Evolutionary conservation across 1,284 basidiomycete genomes (phyloP).

Genomic region (Xerocomus nothofagi): DNA sequence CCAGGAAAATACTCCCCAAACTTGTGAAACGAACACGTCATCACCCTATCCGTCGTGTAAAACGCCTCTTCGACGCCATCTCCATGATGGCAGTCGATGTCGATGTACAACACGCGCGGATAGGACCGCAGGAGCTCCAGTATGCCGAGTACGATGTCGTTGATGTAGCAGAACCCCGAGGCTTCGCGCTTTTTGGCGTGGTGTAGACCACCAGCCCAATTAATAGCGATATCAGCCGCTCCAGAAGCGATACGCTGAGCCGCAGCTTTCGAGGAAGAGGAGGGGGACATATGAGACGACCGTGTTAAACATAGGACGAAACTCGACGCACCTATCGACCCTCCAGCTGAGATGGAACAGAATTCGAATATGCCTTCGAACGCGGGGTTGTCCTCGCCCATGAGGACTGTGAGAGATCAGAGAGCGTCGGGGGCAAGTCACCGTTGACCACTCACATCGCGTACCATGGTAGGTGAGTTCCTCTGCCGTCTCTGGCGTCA

Average conservation of each 20-base stretch:
- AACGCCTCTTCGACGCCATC: conserved; percentile 99
- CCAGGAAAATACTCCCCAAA: conserved; percentile 98
- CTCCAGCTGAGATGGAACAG: conserved; percentile 95
- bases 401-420: conserved; percentile 57
- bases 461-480: conserved; percentile 83
- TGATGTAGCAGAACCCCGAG: conserved; percentile 96
- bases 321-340: conserved; percentile 66
- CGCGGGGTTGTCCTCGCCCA: conserved; percentile 94
- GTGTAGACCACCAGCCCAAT: conserved; percentile 97
- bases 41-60: conserved; percentile 95
- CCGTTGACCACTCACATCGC: conserved; percentile 65
- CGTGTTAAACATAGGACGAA: neutral
- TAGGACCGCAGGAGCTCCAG: conserved; percentile 82
- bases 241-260: conserved; percentile 83
- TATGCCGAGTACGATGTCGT: conserved; percentile 92
- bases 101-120: conserved; percentile 93
- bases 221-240: conserved; percentile 89
- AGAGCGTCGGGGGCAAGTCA: too few species aligned
- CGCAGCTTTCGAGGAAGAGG: conserved; percentile 56
- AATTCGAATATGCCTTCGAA: conserved; percentile 98
- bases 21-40: conserved; percentile 96
- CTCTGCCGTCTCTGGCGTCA: conserved; percentile 86
- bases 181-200: conserved; percentile 98
- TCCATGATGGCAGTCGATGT: conserved; percentile 98
- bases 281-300: too few species aligned